Base-by-base conservation (phyloP, 805 yeast species). In the Ogataea minuta region DNA sequence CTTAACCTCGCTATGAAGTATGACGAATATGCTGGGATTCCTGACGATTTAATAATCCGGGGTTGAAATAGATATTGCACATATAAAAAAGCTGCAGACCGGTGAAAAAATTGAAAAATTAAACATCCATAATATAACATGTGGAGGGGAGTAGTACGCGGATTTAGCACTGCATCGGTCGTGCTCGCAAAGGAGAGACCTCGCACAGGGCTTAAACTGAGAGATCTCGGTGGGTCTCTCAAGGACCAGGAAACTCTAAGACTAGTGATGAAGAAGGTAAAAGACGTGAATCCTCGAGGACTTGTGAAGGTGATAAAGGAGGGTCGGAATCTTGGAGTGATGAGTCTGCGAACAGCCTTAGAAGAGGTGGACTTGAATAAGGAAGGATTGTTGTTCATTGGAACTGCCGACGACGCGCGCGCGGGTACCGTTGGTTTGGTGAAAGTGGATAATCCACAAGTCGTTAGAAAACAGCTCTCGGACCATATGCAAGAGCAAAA, bases 11-110 rank as follows among this genome's bases (percentile, higher is more conserved):
- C 87, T 5, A 68, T 84, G 69, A 90, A 90, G 16, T 93, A 87
- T 64, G 91, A 85, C 34, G 99, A 93, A 68, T 91, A 84, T 58
- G 96, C 81, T 39, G 98, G 98, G 54, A 93, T 93, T 57, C 97
- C 99, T 34, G 77, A 73, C 44, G 80, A 79, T 54, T 67, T 76
- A 52, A 68, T 72, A 25, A 68, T 75, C 46, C 67, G 78, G 58
- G 77, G 76, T 38, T 43, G 23, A 31, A 19, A 9, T 7, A 24
- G 9, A 28, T 10, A 28, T 29, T 29, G 15, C 9, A 36, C 21
- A 19, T 28, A 10, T 16, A 21, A n/a, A 19, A 19, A 19, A 19
- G 8, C 21, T 19, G 8, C 21, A 19, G 5, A 19, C 21, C 5
- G 5, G 21, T 19, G 21, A 19, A 19, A 19, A 19, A 19, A 6